Evolutionary conservation across 129 eudicot genomes (phyloP), one percentile per base, ranked within the genome.

Genomic region (Flaveria brownii): DNA sequence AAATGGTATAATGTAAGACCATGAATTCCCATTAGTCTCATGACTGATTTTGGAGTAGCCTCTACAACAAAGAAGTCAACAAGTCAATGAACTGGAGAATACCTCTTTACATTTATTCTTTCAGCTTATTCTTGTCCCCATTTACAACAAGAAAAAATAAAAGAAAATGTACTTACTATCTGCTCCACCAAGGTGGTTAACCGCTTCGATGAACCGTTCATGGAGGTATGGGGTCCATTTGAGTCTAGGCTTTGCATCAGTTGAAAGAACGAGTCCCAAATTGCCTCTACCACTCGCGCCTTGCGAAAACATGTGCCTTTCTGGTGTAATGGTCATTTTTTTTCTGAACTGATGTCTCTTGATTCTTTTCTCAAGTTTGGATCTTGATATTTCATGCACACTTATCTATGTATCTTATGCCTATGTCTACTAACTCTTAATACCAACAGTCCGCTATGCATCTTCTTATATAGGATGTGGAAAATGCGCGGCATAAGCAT

Each of bases 171-270:
- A 74, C 94, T 81, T 85, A 95, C 99, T 95, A 81, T 95, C 92
- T 70, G 99, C 95, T 69, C 99, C 99, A 54, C 99, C 99, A 25
- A 95, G 91, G 63, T 89, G 99, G 79, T 91, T 91, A 41, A 95
- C 96, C 6, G 99, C 99, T 51, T 95, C 92, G 50, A 87, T 83
- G 84, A 95, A 95, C 25, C 96, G 84, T 75, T 89, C 89, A 68
- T 95, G 99, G 62, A 91, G 96, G 65, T 95, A 96, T 26, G 87
- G 90, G 14, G 99, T 91, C 99, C 99, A 95, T 86, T 95, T 95
- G 51, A 95, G 84, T 82, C 99, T 83, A 18, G 99, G 99, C 82
- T 95, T 95, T 15, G 99, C 92, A 82, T 95, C 99, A 7, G 97
- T 95, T 50, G 99, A 95, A 52, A 95, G 92, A 52, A 91, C 97